Evolutionary conservation across 2,329 filamentous ascomycete genomes (phyloP).

Genomic region (Neofusicoccum umdonicola): DNA sequence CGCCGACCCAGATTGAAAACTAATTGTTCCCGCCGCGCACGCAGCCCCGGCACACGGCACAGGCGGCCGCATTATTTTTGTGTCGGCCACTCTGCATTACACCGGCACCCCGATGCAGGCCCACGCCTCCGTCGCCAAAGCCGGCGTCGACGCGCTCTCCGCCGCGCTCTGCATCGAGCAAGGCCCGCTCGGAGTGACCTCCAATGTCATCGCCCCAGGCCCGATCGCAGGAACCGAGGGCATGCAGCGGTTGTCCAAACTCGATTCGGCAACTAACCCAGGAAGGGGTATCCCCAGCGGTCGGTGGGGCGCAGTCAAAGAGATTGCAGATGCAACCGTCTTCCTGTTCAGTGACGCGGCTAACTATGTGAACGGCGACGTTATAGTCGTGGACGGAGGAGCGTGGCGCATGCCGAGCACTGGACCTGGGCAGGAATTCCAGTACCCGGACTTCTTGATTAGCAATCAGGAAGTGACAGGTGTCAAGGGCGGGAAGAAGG

Average conservation of each 20-base stretch:
- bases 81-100: constrained; percentile 91
- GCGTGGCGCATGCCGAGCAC: constrained; percentile 46
- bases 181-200: constrained; percentile 80
- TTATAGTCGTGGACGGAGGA: constrained; percentile 64
- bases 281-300: constrained; percentile 63
- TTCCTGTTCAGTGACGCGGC: constrained; percentile 84
- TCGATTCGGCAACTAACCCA: constrained; percentile 29
- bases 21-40: not conserved
- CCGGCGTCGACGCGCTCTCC: constrained; percentile 82
- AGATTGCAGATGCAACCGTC: constrained; percentile 90
- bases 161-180: constrained; percentile 82
- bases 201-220: constrained; percentile 86
- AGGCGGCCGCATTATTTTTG: constrained; percentile 82
- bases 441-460: constrained; percentile 61
- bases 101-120: constrained; percentile 80
- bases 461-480: constrained; percentile 54
- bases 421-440: constrained; percentile 37
- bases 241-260: constrained; percentile 43
- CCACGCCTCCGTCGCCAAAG: constrained; percentile 90
- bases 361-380: constrained; percentile 81
- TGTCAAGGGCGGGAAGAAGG: constrained; percentile 57
- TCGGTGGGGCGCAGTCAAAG: constrained; percentile 73
- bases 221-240: constrained; percentile 80
- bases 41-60: constrained; percentile 48
- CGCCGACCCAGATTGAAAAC: not conserved